Evolutionary conservation across 805 yeast species (phyloP), one percentile per base, ranked within the genome.

Genomic region (Yarrowia phangngaensis): DNA sequence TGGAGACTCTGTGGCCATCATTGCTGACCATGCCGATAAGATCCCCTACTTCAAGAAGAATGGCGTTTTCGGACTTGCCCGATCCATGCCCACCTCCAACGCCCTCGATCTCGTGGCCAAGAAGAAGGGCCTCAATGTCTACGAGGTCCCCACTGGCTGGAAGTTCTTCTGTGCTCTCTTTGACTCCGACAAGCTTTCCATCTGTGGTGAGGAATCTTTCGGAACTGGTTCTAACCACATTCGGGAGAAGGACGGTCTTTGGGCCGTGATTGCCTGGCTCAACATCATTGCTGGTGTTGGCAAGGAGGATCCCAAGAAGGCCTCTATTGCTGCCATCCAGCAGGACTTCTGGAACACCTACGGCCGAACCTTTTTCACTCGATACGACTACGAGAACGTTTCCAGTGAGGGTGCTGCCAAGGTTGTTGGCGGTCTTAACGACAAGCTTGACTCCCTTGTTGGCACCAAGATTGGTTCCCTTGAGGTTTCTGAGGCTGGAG

Each of bases 131-230:
- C 69, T 90, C 56, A 69, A 80, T 43, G 71, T 81, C 54, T 90
- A 90, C 67, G 98, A 92, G 68, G 97, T 92, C 5, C 98, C 98
- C 50, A 90, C 98, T 14, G 98, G 97, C 26, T 90, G 98, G 98
- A 90, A 90, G 69, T 90, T 90, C 65, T 90, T 90, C 76, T 89
- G 97, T 69, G 90, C 95, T 4, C 70, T 90, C 56, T 90, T 90
- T 60, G 98, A 90, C 64, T 89, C 95, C 29, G 79, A 86, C 61
- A 89, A 88, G 69, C 75, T 90, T 59, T 84, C 95, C 52, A 90
- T 90, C 62, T 90, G 98, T 69, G 98, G 98, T 59, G 98, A 90
- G 69, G 98, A 90, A 70, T 83, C 95, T 22, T 90, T 90, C 60
- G 98, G 98, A 61, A 90, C 98, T 20, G 98, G 98, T 34, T 88